Percentiles rank a stretch among this genome's conserved stretches.
These are phyloP conservation scores for Gentiana macrophylla DNA, from an alignment of 257 asterid species.

Conservation along the genomic window DNA sequence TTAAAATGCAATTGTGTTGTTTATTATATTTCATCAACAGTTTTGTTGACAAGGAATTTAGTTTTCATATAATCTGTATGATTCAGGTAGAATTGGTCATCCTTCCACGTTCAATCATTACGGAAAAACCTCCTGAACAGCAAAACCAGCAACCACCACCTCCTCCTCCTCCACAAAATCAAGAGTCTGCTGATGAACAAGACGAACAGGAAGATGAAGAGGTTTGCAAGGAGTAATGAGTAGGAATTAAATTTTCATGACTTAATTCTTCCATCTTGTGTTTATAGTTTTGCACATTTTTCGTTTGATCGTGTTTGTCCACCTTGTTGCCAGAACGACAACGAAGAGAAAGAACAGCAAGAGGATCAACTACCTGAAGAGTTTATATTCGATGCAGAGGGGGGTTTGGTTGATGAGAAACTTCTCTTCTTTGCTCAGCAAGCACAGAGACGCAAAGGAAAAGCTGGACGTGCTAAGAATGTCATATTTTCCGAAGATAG, in stretches of 20 bases:
- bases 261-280: too few relatives aligned
- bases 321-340: constrained; percentile 42
- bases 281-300: too few relatives aligned
- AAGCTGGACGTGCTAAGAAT: constrained; percentile 97
- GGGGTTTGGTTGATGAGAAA: constrained; percentile 91
- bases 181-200: constrained; percentile 67
- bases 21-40: neutral
- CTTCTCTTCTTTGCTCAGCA: constrained; percentile 99
- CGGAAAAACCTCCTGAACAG: constrained; percentile 65
- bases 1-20: neutral
- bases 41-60: neutral
- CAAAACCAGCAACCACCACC: constrained; percentile 58
- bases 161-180: constrained; percentile 77
- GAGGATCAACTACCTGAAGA: constrained; percentile 88
- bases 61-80: constrained; percentile 6
- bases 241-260: neutral
- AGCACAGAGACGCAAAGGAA: constrained; percentile 80
- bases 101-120: constrained; percentile 63
- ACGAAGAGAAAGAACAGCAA: constrained; percentile 85
- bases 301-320: neutral
- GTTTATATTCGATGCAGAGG: constrained; percentile 95
- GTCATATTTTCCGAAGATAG: constrained; percentile 97
- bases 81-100: constrained; percentile 78
- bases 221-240: constrained; percentile 24
- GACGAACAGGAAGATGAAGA: constrained; percentile 59